Percentiles rank a stretch among this genome's conserved stretches.
These are phyloP conservation scores for Geosmithia putterillii DNA, from an alignment of 2,329 filamentous ascomycete genomes.

Conservation along the genomic window DNA sequence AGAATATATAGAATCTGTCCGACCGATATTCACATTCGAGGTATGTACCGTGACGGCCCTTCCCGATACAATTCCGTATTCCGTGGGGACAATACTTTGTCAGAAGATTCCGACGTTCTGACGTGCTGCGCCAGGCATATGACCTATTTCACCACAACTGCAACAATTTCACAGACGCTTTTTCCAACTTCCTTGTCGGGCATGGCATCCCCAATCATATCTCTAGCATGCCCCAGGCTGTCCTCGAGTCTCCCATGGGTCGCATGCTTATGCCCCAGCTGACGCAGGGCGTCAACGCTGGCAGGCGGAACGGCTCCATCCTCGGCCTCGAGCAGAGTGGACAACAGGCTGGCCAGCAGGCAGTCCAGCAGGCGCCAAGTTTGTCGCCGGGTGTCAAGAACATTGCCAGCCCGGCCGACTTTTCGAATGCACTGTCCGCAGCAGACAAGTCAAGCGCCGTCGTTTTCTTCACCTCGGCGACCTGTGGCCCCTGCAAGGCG, in stretches of 20 bases:
- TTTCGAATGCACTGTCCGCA: constrained; percentile 29
- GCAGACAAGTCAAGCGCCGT: constrained; percentile 60
- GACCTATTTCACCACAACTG: constrained; percentile 88
- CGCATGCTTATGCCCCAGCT: constrained; percentile 73
- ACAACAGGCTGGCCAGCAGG: constrained; percentile 6
- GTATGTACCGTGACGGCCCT: too few relatives aligned
- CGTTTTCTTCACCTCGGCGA: constrained; percentile 86
- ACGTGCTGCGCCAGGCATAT: constrained; percentile 56
- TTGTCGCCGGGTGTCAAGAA: constrained; percentile 35
- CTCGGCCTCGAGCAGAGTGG: constrained; percentile 35
- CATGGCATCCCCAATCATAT: constrained; percentile 84
- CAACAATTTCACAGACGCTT: constrained; percentile 94
- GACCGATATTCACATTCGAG: constrained; percentile 70
- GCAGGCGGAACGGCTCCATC: constrained; percentile 36
- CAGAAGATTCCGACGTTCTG: not conserved
- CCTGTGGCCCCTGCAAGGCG: constrained; percentile 72
- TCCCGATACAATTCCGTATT: not conserved
- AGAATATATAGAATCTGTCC: constrained; percentile 78
- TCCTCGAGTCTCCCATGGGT: constrained; percentile 77
- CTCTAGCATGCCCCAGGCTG: constrained; percentile 68
- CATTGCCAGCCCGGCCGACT: constrained; percentile 32
- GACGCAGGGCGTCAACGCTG: constrained; percentile 35
- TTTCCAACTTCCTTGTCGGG: constrained; percentile 79
- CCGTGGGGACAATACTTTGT: too few relatives aligned
- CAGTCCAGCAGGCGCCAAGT: not conserved